Evolutionary conservation across 2,329 filamentous ascomycete species (phyloP).

Genomic region (Aspergillus sclerotialis): DNA sequence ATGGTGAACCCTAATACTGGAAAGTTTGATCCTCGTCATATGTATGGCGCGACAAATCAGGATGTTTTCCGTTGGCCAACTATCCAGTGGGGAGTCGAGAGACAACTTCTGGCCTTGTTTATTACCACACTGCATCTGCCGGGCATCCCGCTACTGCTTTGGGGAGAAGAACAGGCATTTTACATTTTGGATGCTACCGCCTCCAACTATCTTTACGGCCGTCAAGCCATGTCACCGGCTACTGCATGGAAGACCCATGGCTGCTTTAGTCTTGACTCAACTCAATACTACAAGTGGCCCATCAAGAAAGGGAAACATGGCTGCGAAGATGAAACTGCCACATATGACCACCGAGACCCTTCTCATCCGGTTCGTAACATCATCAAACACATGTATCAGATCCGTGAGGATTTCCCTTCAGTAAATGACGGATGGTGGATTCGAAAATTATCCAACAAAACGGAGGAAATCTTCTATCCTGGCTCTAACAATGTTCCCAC

Average conservation of each 20-base stretch:
- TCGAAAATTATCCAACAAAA: slow-evolving; percentile 51
- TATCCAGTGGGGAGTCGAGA: slow-evolving; percentile 50
- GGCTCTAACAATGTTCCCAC: slow-evolving; percentile 48
- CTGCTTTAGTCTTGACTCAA: slow-evolving; percentile 52
- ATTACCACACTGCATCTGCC: slow-evolving; percentile 55
- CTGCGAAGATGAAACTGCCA: slow-evolving; percentile 51
- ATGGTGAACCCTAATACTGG: slow-evolving; percentile 55
- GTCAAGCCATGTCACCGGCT: slow-evolving; percentile 55
- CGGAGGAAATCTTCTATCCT: slow-evolving; percentile 43
- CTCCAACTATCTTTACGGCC: slow-evolving; percentile 58
- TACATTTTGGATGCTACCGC: slow-evolving; percentile 60
- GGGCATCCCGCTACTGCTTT: slow-evolving; percentile 54
- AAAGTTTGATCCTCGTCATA: slow-evolving; percentile 56
- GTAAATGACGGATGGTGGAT: slow-evolving; percentile 55
- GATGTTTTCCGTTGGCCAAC: slow-evolving; percentile 61
- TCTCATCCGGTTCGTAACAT: slow-evolving; percentile 55
- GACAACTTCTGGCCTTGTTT: slow-evolving; percentile 52
- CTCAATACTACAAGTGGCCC: slow-evolving; percentile 54
- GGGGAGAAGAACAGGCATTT: slow-evolving; percentile 61
- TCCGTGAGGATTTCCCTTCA: slow-evolving; percentile 50
- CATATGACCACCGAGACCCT: slow-evolving; percentile 57
- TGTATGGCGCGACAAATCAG: slow-evolving; percentile 60
- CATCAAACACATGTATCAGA: slow-evolving; percentile 55
- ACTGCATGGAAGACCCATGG: slow-evolving; percentile 60
- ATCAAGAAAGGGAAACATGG: slow-evolving; percentile 47